Evolutionary conservation across 805 yeast species (phyloP), one percentile per base, ranked within the genome.

Genomic region (Cyberlindnera veronae): DNA sequence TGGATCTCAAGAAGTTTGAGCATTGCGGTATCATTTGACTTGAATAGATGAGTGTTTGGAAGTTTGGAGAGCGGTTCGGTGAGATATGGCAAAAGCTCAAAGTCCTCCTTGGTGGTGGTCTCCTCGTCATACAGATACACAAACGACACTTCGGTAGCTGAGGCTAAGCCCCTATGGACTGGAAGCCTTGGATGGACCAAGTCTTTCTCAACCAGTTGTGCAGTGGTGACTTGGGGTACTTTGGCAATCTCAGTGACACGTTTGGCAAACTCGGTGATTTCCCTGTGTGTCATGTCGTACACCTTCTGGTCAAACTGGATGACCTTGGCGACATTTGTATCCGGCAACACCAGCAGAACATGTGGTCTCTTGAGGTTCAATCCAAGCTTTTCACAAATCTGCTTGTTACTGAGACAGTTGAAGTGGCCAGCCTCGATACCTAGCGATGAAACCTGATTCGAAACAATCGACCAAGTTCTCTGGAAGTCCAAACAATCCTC

Each of bases 11-110:
- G 47, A 23, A 75, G 55, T 5, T 66, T 59, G 29, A 66, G 58
- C 4, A 51, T 11, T 30, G 68, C 64, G 13, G 51, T 48, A 48
- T 78, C 77, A n/a, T 70, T 67, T 3, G 80, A 69, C 29, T 71
- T 74, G 55, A 67, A 77, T 6, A 85, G 53, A 45, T 71, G 67
- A 6, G 79, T 67, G 49, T 81, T 73, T 1, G 81, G 80, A 10
- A 81, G 60, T 41, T 74, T 68, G 44, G 84, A 76, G 16, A 81
- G 62, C 11, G 77, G 78, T 39, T 81, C 84, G 31, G 81, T 58
- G 31, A 85, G 50, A 49, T 80, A 73, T 6, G 81, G 79, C 42
- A 85, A 63, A 5, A 83, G 60, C 21, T 73, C 73, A 47, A 71
- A 72, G 59, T 85, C 93, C 55, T 85, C 93, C 2, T 67, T 68